Evolutionary conservation across 2,329 filamentous ascomycete species (phyloP).

Genomic region (Pseudocercospora cruenta): DNA sequence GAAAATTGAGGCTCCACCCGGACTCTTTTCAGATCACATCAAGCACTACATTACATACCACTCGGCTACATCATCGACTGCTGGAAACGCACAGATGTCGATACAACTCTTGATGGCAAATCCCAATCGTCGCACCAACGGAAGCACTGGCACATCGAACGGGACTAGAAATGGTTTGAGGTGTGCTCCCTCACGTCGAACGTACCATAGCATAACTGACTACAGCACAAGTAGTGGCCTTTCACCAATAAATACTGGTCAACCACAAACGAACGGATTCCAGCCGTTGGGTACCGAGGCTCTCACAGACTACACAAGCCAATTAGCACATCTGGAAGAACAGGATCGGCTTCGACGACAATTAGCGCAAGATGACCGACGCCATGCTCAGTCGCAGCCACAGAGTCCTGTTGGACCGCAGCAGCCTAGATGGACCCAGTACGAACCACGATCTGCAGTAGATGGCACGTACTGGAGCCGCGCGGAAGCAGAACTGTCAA

Average conservation of each 20-base stretch:
- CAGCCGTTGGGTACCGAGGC: neutral
- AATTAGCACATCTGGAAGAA: slow-evolving; percentile 9
- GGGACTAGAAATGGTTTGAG: neutral
- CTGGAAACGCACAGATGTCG: slow-evolving; percentile 6
- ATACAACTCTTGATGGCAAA: slow-evolving; percentile 12
- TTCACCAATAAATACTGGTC: neutral
- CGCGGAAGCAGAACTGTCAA: neutral
- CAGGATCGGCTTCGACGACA: slow-evolving; percentile 9
- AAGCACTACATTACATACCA: neutral
- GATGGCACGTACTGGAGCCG: neutral
- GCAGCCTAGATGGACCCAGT: neutral
- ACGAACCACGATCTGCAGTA: slow-evolving; percentile 1
- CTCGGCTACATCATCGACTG: neutral
- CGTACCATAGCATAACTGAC: neutral
- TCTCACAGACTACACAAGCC: slow-evolving; percentile 9
- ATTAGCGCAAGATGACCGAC: neutral
- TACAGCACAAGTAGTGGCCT: slow-evolving; percentile 2
- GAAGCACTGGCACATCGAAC: neutral
- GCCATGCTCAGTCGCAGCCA: neutral
- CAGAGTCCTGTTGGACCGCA: slow-evolving; percentile 4
- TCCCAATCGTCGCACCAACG: neutral
- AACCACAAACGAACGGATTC: slow-evolving; percentile 1
- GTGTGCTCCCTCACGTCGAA: neutral
- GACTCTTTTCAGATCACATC: neutral
- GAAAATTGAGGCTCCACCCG: neutral